Percentiles rank a stretch among this genome's conserved stretches.
Conservation (phyloP, 2,329 filamentous ascomycete genomes). For the Exophiala oligosperma region DNA sequence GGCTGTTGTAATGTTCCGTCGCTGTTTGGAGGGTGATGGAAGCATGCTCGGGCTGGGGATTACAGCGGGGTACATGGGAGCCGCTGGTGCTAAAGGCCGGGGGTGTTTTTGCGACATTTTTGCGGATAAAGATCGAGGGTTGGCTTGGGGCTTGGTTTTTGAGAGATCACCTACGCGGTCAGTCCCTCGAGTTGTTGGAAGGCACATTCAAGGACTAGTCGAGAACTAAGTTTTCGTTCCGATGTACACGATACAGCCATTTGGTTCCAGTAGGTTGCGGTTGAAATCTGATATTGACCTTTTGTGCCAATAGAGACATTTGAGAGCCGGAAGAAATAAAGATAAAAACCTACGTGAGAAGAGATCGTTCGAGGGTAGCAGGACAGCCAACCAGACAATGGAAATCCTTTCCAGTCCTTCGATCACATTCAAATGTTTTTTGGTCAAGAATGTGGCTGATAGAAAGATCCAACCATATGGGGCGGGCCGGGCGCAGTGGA, state of each 20-base stretch:
- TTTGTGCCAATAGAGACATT: not conserved
- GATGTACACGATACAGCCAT: not conserved
- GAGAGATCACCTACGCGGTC: not conserved
- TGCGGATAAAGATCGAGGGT: not conserved
- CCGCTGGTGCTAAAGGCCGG: not conserved
- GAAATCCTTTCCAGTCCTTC: not conserved
- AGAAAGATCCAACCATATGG: not conserved
- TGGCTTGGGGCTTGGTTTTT: not conserved
- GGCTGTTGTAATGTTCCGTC: conserved; percentile 9
- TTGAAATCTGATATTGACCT: not conserved
- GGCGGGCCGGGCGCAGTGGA: not conserved
- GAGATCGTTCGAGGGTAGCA: not conserved
- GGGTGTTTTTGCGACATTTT: not conserved
- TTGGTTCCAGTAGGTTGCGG: not conserved
- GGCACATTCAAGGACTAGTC: not conserved
- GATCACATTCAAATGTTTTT: not conserved
- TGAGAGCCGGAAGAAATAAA: not conserved
- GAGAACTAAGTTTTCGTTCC: not conserved
- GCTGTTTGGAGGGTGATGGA: not conserved
- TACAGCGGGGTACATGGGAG: not conserved
- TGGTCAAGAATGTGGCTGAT: not conserved
- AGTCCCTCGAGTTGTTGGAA: not conserved
- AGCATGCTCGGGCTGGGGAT: not conserved
- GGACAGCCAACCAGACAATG: not conserved
- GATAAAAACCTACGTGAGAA: not conserved